Conservation (phyloP, 306 rosid species). For the Canavalia gladiata region DNA sequence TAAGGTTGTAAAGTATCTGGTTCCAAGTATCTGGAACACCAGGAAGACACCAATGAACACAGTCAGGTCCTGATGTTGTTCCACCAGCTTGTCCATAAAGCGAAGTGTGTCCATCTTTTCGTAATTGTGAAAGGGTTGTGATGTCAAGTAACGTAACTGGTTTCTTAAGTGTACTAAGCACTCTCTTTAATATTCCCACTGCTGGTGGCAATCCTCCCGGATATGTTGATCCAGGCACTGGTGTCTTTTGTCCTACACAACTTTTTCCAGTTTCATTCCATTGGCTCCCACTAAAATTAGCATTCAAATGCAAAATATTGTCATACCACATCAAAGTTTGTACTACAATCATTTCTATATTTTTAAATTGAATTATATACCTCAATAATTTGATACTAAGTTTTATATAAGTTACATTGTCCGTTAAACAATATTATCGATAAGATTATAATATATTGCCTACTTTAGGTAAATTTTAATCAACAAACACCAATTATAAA, state of each 20-base stretch:
- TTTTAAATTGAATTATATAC: background rate
- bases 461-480: no score
- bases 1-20: slow-evolving; percentile 71
- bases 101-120: slow-evolving; percentile 95
- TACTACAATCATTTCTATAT: slow-evolving; percentile 1
- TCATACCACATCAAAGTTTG: slow-evolving; percentile 12
- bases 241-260: slow-evolving; percentile 63
- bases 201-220: slow-evolving; percentile 82
- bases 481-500: no score
- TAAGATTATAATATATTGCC: no score
- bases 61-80: slow-evolving; percentile 57
- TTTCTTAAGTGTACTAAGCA: slow-evolving; percentile 58
- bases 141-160: slow-evolving; percentile 79
- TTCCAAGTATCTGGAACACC: slow-evolving; percentile 99
- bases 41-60: slow-evolving; percentile 94
- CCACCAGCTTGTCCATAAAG: slow-evolving; percentile 68
- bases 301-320: background rate
- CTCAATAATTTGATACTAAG: background rate
- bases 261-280: slow-evolving; percentile 86
- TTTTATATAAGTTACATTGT: no score
- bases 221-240: slow-evolving; percentile 70
- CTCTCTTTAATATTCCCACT: slow-evolving; percentile 68
- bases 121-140: slow-evolving; percentile 74
- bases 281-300: slow-evolving; percentile 65
- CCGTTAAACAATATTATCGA: no score